Evolutionary conservation across 768 basidiomycete genomes (phyloP), one percentile per base, ranked within the genome.

Genomic region (Nidularia pulvinata): DNA sequence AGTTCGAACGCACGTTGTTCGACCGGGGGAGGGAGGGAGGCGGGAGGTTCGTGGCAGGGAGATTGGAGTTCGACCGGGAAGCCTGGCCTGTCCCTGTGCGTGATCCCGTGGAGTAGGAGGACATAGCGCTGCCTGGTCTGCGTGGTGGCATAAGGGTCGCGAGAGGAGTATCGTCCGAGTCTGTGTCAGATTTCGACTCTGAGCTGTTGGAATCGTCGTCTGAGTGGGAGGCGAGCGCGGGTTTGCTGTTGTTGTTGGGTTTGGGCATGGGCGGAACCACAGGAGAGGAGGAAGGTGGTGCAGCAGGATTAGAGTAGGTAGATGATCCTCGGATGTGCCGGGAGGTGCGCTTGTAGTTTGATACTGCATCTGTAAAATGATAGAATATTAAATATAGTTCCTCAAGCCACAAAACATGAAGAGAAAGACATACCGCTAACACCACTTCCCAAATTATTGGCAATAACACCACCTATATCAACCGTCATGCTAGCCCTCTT

Each of bases 111-210:
- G 74, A 74, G 52, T 67, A 66, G 6, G 71, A 69, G 6, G 80
- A 81, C 54, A 78, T 66, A 14, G 86, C 76, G 57, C 85, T 88
- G 14, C 86, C 88, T 13, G 89, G 88, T 35, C 90, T 78, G 47
- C 74, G 78, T 9, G 89, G 88, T 0, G 75, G 74, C 6, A 88
- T 69, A 35, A 90, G 73, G 1, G 71, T 75, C 1, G 86, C 84
- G 35, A 93, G 75, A 10, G 89, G 90, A 1, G 83, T 6, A 46
- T 46, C 79, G 54, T 88, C 80, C 50, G 82, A 83, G 25, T n/a
- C 13, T 5, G 66, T 64, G 59, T 56, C 70, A 45, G 72, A 67
- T 50, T 65, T 63, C 5, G 67, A 68, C 16, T 65, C 65, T 3
- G 69, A 61, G 19, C 58, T 48, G n/a, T 57, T 4, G 16, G n/a